Percentiles rank a stretch among this genome's conserved stretches.
Conservation (phyloP, 1,284 basidiomycete species). For the Cutaneotrichosporon sp. region DNA sequence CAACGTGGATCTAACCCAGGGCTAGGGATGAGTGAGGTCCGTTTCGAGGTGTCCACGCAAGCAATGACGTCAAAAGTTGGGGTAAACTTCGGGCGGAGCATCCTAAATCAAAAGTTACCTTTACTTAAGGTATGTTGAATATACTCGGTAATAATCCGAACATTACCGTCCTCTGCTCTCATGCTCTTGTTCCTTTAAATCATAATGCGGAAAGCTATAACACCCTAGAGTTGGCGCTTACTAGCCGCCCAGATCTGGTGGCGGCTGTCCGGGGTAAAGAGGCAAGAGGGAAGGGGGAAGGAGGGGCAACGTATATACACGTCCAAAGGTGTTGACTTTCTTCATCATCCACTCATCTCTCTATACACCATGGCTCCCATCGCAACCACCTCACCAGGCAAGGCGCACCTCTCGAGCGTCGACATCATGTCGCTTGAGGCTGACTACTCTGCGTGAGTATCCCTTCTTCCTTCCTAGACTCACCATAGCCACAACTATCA, state of each 20-base stretch:
- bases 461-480: slow-evolving; percentile 24
- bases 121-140: too few species aligned
- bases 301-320: too few species aligned
- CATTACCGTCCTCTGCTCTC: neutral
- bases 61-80: neutral
- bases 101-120: neutral
- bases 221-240: too few species aligned
- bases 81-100: neutral
- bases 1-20: too few species aligned
- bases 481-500: slow-evolving; percentile 73
- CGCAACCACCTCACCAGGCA: slow-evolving; percentile 45
- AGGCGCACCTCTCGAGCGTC: slow-evolving; percentile 54
- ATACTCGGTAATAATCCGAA: neutral
- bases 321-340: too few species aligned
- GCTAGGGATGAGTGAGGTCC: too few species aligned
- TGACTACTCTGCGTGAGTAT: slow-evolving; percentile 56
- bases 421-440: slow-evolving; percentile 79
- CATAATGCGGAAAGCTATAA: too few species aligned
- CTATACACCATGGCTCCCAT: slow-evolving; percentile 33
- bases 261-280: too few species aligned
- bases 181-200: too few species aligned
- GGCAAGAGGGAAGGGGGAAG: too few species aligned
- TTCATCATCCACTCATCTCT: neutral
- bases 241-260: too few species aligned
- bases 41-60: too few species aligned